Evolutionary conservation across 2,329 filamentous ascomycete genomes (phyloP).

Genomic region (Alternaria sp.): DNA sequence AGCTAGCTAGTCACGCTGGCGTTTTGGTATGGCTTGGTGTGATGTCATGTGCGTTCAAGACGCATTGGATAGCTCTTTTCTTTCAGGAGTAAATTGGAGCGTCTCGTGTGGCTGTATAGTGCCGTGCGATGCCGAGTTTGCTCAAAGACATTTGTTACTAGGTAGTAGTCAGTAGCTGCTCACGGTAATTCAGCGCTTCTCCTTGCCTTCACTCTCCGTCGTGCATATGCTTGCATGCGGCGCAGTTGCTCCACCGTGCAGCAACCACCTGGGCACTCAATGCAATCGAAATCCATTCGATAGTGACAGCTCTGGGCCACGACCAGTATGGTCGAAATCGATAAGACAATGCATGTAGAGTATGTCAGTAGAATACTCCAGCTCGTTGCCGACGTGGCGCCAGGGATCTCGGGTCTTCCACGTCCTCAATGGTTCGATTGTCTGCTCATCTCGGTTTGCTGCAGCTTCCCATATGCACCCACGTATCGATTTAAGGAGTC

Average conservation of each 20-base stretch:
- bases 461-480: not conserved
- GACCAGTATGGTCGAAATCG: no score
- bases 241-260: constrained; percentile 1
- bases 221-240: not conserved
- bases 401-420: not conserved
- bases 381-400: not conserved
- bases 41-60: no score
- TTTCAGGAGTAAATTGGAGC: no score
- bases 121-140: no score
- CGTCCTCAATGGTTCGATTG: not conserved
- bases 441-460: not conserved
- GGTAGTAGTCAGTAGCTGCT: not conserved
- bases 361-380: not conserved
- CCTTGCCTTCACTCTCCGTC: not conserved
- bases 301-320: no score
- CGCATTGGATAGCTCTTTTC: no score
- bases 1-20: no score
- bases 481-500: not conserved
- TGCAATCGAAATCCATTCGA: not conserved
- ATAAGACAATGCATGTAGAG: no score
- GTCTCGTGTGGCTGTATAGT: no score
- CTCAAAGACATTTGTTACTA: no score
- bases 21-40: no score
- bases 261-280: not conserved
- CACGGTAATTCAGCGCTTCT: not conserved